Conservation (phyloP, 257 asterid species). For the Fraxinus cuspidata region DNA sequence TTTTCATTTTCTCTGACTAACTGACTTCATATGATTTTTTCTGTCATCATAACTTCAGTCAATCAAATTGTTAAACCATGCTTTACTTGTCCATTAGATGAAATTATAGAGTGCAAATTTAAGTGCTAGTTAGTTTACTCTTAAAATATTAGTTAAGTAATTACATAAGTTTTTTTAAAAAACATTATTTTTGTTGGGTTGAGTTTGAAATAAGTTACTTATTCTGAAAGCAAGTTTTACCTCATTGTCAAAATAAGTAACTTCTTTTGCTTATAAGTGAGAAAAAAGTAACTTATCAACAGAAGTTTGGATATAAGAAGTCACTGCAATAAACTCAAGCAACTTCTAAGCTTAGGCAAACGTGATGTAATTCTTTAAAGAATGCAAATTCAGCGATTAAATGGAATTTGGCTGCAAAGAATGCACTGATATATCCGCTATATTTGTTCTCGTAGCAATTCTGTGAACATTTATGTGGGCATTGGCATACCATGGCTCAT, state of each 20-base stretch:
- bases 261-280: too few relatives aligned
- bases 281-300: not conserved
- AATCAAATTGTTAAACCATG: not conserved
- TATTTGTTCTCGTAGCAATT: conserved; percentile 57
- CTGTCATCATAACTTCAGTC: not conserved
- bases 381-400: not conserved
- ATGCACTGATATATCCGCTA: not conserved
- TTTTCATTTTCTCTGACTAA: not conserved
- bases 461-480: conserved; percentile 88
- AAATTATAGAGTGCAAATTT: too few relatives aligned
- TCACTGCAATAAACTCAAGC: not conserved
- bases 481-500: conserved; percentile 95
- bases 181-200: not conserved
- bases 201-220: not conserved
- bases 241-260: too few relatives aligned
- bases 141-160: too few relatives aligned
- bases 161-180: too few relatives aligned
- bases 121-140: too few relatives aligned
- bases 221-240: too few relatives aligned
- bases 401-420: not conserved
- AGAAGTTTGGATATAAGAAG: not conserved
- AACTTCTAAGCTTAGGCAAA: not conserved
- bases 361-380: not conserved
- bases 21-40: not conserved
- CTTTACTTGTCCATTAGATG: not conserved